Base-by-base conservation (phyloP, 2,329 filamentous ascomycete species). In the Neopestalotiopsis sp. region DNA sequence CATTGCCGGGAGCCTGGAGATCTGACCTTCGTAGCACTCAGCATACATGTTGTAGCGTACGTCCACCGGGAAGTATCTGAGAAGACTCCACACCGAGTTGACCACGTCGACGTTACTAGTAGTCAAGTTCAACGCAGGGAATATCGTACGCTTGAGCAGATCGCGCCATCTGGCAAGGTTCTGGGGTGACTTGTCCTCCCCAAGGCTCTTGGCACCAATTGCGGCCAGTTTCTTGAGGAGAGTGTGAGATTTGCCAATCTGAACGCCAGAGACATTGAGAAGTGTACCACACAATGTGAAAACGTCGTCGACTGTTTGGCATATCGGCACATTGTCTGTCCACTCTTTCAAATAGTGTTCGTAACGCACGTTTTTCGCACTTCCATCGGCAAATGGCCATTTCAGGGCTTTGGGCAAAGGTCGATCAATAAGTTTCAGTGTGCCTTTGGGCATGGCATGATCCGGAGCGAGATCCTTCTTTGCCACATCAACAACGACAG, bases 271-370 rank as follows among this genome's bases (percentile, higher is more conserved):
- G 30, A 95, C 83, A 72, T 96, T 97, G 61, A 98, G 84, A 28
- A 99, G 87, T 1, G 94, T 95, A 69, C 90, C 89, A 79, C 94
- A 97, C 0, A 98, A 88, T 2, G 91, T 90, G 79, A 98, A 96
- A 14, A 99, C 87, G 77, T 99, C 96, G 71, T 98, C 94, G 5
- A 97, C 90, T 1, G 86, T 92, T 78, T 97, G 95, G 77, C 96
- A 99, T 24, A 97, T 83, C 0, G 96, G 97, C 61, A 99, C 87
- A 72, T 96, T 97, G 80, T 98, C 95, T 2, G 91, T 87, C 96
- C 96, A 99, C 74, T 98, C 96, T 69, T 97, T 94, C 91, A 96
- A 98, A 80, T 99, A 99, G 78, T 97, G 98, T 42, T 92, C 90
- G 79, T 98, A 98, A 66, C 92, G 89, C n/a, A 88, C 87, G 24